phyloP scores from a whole-genome alignment of 1,284 basidiomycete genomes.

The Boletus semigastroideus region DNA sequence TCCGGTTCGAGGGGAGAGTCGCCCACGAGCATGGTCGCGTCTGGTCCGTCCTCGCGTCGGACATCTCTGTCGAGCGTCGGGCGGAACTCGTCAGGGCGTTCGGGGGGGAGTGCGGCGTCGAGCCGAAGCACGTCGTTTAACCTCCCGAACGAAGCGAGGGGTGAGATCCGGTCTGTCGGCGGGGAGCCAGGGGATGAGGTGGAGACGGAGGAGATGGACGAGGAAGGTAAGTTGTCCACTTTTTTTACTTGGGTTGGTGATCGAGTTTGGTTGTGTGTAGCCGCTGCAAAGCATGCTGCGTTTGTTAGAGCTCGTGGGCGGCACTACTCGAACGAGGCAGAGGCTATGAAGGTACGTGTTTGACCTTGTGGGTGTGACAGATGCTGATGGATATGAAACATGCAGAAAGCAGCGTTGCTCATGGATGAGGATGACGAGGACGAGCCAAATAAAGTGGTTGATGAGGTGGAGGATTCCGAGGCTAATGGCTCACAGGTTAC shows the following conservation, averaged over 20 bases:
- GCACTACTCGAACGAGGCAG: slow-evolving; percentile 90
- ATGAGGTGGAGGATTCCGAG: slow-evolving; percentile 7
- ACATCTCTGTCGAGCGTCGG: slow-evolving; percentile 74
- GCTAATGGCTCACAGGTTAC: slow-evolving; percentile 6
- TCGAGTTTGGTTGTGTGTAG: slow-evolving; percentile 36
- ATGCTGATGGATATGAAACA: neutral
- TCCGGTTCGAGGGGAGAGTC: slow-evolving; percentile 41
- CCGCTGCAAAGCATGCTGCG: slow-evolving; percentile 78
- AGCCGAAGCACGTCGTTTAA: slow-evolving; percentile 84
- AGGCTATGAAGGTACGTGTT: slow-evolving; percentile 79
- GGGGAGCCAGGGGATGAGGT: slow-evolving; percentile 61
- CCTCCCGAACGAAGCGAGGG: slow-evolving; percentile 66
- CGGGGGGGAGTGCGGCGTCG: slow-evolving; percentile 60
- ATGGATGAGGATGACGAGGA: slow-evolving; percentile 72
- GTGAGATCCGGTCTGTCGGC: slow-evolving; percentile 48
- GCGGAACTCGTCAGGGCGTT: slow-evolving; percentile 49
- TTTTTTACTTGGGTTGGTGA: slow-evolving; percentile 5
- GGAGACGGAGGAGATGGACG: slow-evolving; percentile 82
- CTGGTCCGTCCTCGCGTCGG: slow-evolving; percentile 73
- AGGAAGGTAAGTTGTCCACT: slow-evolving; percentile 59
- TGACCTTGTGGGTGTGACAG: slow-evolving; percentile 2
- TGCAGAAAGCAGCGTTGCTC: slow-evolving; percentile 62
- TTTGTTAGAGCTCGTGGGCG: slow-evolving; percentile 81
- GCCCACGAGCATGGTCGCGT: slow-evolving; percentile 49
- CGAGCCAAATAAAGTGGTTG: slow-evolving; percentile 32